Conservation (phyloP, 495 filamentous ascomycete genomes). For the Daldinia vernicosa region DNA sequence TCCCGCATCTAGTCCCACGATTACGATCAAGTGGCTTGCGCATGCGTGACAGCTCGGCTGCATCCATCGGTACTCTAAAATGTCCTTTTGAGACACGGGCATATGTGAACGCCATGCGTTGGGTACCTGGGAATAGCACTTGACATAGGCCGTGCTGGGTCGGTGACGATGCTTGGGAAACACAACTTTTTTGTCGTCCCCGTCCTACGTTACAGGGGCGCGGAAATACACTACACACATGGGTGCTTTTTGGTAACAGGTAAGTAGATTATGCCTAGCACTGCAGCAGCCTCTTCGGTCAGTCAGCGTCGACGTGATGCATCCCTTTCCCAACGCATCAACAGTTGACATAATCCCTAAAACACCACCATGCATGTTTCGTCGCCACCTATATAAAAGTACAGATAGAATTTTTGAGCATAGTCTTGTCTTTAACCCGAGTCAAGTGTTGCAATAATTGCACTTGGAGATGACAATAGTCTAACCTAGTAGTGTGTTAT, state of each 20-base stretch:
- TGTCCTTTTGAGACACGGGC: constrained; percentile 24
- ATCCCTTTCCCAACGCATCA: constrained; percentile 32
- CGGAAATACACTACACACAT: constrained; percentile 14
- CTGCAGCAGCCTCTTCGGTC: constrained; percentile 8
- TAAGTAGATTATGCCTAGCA: constrained; percentile 20
- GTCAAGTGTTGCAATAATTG: constrained; percentile 4
- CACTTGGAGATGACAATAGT: neutral
- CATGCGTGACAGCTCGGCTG: constrained; percentile 41
- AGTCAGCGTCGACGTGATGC: constrained; percentile 27
- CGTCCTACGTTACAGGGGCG: constrained; percentile 30
- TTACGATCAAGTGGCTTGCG: constrained; percentile 35
- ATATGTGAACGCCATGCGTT: constrained; percentile 19
- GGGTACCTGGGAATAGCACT: constrained; percentile 15
- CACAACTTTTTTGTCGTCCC: constrained; percentile 18
- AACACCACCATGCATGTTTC: neutral
- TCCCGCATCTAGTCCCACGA: constrained; percentile 42
- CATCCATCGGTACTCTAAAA: constrained; percentile 37
- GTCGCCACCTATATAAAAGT: neutral
- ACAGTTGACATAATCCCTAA: constrained; percentile 26
- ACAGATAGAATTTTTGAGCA: neutral
- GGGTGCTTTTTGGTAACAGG: constrained; percentile 17
- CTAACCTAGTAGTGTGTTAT: constrained; percentile 14
- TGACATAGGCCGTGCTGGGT: constrained; percentile 18
- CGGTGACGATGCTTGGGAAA: constrained; percentile 17
- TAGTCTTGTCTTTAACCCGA: constrained; percentile 9